Evolutionary conservation across 495 filamentous ascomycete genomes (phyloP).

Genomic region (Jackrogersella multiformis): DNA sequence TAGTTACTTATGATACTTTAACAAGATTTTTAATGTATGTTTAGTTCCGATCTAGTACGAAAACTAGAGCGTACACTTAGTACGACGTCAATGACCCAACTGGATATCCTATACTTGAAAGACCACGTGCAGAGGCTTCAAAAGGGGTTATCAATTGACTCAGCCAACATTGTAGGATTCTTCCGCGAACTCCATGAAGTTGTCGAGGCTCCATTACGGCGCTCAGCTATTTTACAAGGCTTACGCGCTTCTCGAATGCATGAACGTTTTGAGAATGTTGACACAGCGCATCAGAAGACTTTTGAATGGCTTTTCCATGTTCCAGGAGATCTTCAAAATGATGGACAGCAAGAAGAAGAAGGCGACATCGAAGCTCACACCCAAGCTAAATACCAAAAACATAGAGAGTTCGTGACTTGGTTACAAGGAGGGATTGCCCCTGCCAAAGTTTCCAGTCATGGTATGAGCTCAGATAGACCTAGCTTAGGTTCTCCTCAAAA

Average conservation of each 20-base stretch:
- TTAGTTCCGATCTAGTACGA: conserved; percentile 7
- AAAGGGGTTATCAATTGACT: background rate
- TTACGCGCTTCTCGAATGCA: conserved; percentile 12
- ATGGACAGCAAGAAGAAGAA: too few species aligned
- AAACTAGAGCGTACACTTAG: conserved; percentile 1
- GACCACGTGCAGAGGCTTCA: conserved; percentile 13
- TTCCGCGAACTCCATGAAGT: background rate
- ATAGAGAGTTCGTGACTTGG: conserved; percentile 3
- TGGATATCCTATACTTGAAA: conserved; percentile 6
- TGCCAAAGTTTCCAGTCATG: background rate
- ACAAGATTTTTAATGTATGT: background rate
- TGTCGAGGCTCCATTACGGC: background rate
- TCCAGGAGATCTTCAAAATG: background rate
- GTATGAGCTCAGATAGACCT: background rate
- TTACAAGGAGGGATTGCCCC: background rate
- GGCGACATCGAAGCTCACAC: background rate
- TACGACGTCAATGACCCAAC: background rate
- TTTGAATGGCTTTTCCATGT: conserved; percentile 11
- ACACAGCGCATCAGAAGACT: conserved; percentile 7
- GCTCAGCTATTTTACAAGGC: background rate
- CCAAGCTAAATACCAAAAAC: conserved; percentile 1
- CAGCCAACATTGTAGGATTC: background rate
- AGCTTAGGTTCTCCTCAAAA: background rate
- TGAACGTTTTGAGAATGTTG: conserved; percentile 10
- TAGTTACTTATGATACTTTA: background rate